Conservation (phyloP, 1,139 yeast genomes). For the Taphrina wiesneri region DNA sequence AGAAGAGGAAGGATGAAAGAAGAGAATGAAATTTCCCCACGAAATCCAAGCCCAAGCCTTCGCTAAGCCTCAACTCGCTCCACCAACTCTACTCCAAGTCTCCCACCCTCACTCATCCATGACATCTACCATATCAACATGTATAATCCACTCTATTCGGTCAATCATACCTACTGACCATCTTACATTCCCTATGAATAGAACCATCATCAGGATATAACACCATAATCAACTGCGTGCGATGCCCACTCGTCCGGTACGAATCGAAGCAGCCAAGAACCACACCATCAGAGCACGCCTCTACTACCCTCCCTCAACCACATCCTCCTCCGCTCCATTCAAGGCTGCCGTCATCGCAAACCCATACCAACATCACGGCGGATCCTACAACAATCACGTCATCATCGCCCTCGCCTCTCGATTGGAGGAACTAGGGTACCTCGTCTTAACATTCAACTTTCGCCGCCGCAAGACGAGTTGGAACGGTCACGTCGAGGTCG, state of each 20-base stretch:
- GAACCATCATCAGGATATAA: too few relatives aligned
- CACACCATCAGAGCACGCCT: conserved; percentile 29
- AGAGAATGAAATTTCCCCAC: neutral
- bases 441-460: conserved; percentile 32
- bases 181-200: too few relatives aligned
- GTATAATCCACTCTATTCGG: too few relatives aligned
- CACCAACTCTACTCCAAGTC: neutral
- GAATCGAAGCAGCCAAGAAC: conserved; percentile 24
- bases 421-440: conserved; percentile 13
- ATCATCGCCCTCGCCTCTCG: conserved; percentile 18
- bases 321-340: conserved; percentile 4
- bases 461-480: conserved; percentile 23
- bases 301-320: conserved; percentile 17
- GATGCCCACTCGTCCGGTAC: conserved; percentile 30
- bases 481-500: conserved; percentile 24
- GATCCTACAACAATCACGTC: conserved; percentile 29
- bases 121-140: too few relatives aligned
- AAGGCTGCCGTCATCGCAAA: conserved; percentile 27
- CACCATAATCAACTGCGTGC: too few relatives aligned
- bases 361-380: conserved; percentile 18
- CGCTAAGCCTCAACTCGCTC: neutral
- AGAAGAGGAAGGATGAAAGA: neutral
- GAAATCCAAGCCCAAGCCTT: neutral
- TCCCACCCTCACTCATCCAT: neutral
- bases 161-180: too few relatives aligned